A percentile compares a stretch with the other conserved stretches of the same genome.
These are phyloP conservation scores for Vigna radiata DNA, from an alignment of 306 rosid species.

Conservation along the genomic window DNA sequence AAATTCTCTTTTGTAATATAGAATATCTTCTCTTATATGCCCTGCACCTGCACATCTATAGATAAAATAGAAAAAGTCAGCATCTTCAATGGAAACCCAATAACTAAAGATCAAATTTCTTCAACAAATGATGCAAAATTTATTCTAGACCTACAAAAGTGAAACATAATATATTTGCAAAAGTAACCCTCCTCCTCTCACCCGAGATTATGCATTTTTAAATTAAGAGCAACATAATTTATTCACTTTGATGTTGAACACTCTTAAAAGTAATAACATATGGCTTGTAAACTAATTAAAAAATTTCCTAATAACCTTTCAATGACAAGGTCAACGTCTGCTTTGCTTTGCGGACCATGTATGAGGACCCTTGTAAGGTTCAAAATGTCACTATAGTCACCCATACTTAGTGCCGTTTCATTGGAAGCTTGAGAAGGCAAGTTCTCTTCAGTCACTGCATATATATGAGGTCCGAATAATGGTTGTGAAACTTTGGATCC, in stretches of 20 bases:
- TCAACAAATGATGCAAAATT: conserved; percentile 21
- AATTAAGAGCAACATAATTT: not conserved
- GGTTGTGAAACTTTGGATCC: conserved; percentile 56
- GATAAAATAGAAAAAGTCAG: conserved; percentile 47
- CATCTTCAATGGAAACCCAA: conserved; percentile 1
- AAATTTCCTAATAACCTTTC: conserved; percentile 60
- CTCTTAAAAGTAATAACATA: conserved; percentile 2
- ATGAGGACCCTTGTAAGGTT: conserved; percentile 83
- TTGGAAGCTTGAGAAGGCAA: conserved; percentile 56
- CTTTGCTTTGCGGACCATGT: conserved; percentile 86
- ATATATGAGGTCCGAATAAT: conserved; percentile 43
- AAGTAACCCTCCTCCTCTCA: not conserved
- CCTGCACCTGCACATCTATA: conserved; percentile 84
- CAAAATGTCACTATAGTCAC: conserved; percentile 85
- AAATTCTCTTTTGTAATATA: conserved; percentile 67
- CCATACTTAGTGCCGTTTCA: conserved; percentile 72
- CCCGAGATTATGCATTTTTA: not conserved
- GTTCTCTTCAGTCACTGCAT: conserved; percentile 46
- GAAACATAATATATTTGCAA: not conserved
- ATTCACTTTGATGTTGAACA: conserved; percentile 20
- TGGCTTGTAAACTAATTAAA: conserved; percentile 3
- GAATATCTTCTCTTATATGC: conserved; percentile 75
- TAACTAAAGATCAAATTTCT: conserved; percentile 2
- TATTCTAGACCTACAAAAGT: conserved; percentile 12
- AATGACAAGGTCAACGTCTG: conserved; percentile 73